Percentiles rank a stretch among this genome's conserved stretches.
These are phyloP conservation scores for Sporisorium graminicola DNA, from an alignment of 1,284 basidiomycete species.

Conservation along the genomic window DNA sequence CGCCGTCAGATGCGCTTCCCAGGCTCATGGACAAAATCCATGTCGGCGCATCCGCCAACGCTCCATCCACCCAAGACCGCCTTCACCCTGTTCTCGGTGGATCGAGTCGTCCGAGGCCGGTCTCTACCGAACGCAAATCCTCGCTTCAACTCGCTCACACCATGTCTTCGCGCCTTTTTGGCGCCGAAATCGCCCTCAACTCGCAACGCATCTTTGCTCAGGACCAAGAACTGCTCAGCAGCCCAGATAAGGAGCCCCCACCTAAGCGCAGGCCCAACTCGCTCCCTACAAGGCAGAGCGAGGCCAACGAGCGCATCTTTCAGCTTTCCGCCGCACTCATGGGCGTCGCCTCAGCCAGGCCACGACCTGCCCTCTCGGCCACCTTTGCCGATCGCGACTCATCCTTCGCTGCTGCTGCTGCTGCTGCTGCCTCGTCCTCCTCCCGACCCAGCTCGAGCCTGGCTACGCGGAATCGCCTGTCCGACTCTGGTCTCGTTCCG, in stretches of 20 bases:
- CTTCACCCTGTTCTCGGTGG: slow-evolving; percentile 35
- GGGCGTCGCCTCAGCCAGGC: slow-evolving; percentile 21
- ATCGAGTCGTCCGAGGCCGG: slow-evolving; percentile 21
- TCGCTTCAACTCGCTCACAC: slow-evolving; percentile 27
- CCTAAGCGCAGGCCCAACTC: slow-evolving; percentile 57
- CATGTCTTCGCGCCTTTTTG: slow-evolving; percentile 56
- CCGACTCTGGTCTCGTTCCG: slow-evolving; percentile 17
- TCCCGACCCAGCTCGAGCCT: slow-evolving; percentile 23
- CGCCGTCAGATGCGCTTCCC: slow-evolving; percentile 35
- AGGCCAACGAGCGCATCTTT: slow-evolving; percentile 36
- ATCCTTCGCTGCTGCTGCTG: slow-evolving; percentile 23
- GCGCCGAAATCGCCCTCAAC: slow-evolving; percentile 61
- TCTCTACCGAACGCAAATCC: slow-evolving; percentile 32
- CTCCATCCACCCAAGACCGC: slow-evolving; percentile 18
- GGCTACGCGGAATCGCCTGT: slow-evolving; percentile 25
- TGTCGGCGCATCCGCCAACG: slow-evolving; percentile 13
- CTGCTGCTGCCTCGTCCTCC: slow-evolving; percentile 27
- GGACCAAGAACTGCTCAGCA: slow-evolving; percentile 40
- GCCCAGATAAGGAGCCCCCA: slow-evolving; percentile 60
- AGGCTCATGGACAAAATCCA: slow-evolving; percentile 37
- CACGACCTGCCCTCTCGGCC: slow-evolving; percentile 31
- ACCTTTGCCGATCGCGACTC: slow-evolving; percentile 24
- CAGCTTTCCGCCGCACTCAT: slow-evolving; percentile 37
- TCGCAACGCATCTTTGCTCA: slow-evolving; percentile 30
- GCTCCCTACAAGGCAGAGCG: slow-evolving; percentile 45